Conservation (phyloP, 805 yeast species). For the Kodamaea nitidulidarum region DNA sequence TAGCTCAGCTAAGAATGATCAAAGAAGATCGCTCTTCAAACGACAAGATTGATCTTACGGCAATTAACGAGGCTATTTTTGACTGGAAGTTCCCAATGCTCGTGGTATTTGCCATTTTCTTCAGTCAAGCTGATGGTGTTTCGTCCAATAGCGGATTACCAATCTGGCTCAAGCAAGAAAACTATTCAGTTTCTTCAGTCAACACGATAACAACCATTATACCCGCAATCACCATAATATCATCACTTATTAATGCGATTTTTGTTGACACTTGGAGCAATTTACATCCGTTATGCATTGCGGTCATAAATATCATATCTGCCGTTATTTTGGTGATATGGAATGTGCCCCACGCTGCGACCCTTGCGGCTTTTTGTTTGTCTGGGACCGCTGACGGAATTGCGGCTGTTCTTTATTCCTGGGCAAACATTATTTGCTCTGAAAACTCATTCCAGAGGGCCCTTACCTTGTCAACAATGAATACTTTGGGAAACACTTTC, state of each 20-base stretch:
- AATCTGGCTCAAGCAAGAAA: conserved; percentile 14
- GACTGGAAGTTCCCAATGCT: conserved; percentile 16
- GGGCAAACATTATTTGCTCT: conserved; percentile 23
- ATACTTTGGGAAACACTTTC: conserved; percentile 20
- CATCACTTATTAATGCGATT: conserved; percentile 24
- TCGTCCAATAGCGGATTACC: conserved; percentile 23
- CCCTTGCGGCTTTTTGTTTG: conserved; percentile 23
- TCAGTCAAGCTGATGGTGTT: conserved; percentile 30
- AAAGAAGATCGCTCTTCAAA: conserved; percentile 14
- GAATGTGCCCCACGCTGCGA: conserved; percentile 19
- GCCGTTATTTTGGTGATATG: conserved; percentile 21
- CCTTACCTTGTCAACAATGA: conserved; percentile 21
- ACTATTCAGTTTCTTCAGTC: conserved; percentile 40
- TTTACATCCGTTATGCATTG: conserved; percentile 22
- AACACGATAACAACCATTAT: conserved; percentile 53
- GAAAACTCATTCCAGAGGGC: conserved; percentile 20
- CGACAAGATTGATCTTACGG: conserved; percentile 12
- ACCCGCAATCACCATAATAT: conserved; percentile 42
- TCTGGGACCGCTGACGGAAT: conserved; percentile 23
- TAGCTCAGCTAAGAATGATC: conserved; percentile 18
- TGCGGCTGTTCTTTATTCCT: conserved; percentile 23
- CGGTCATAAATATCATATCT: conserved; percentile 17
- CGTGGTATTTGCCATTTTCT: conserved; percentile 27
- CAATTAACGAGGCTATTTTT: conserved; percentile 36
- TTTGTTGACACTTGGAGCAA: conserved; percentile 22